A percentile compares a stretch with the other conserved stretches of the same genome.
phyloP scores from a whole-genome alignment of 768 basidiomycete species.

The Macrolepiota albuminosa region DNA sequence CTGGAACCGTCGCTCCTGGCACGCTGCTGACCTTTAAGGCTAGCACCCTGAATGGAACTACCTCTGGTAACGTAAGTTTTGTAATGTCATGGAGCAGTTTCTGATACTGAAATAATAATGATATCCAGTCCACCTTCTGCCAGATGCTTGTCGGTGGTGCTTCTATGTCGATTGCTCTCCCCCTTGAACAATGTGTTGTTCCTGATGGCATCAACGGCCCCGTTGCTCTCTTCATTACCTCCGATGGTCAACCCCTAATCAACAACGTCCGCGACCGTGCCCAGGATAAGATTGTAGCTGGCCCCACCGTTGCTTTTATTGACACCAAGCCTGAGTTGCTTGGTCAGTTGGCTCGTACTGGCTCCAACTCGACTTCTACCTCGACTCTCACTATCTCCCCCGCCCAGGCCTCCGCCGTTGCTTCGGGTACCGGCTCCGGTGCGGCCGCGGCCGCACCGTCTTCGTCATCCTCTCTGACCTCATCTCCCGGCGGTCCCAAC shows the following conservation, averaged over 20 bases:
- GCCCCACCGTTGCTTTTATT: slow-evolving; percentile 66
- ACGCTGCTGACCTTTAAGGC: slow-evolving; percentile 61
- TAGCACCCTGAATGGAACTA: slow-evolving; percentile 46
- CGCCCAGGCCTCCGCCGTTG: slow-evolving; percentile 16
- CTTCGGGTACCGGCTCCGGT: slow-evolving; percentile 29
- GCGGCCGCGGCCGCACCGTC: background rate
- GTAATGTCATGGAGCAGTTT: background rate
- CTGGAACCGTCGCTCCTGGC: slow-evolving; percentile 49
- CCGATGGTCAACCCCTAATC: slow-evolving; percentile 54
- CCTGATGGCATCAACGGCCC: slow-evolving; percentile 69
- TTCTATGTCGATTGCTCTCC: slow-evolving; percentile 50
- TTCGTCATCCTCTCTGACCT: slow-evolving; percentile 6
- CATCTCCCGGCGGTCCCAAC: slow-evolving; percentile 31
- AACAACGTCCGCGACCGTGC: slow-evolving; percentile 58
- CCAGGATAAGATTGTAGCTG: slow-evolving; percentile 55
- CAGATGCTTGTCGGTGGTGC: slow-evolving; percentile 72
- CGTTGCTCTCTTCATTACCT: slow-evolving; percentile 68
- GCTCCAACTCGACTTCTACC: slow-evolving; percentile 7
- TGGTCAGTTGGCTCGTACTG: slow-evolving; percentile 36
- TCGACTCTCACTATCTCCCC: slow-evolving; percentile 18
- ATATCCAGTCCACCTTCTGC: slow-evolving; percentile 51
- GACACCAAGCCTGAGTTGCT: slow-evolving; percentile 54
- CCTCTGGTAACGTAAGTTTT: slow-evolving; percentile 34
- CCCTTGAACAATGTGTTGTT: slow-evolving; percentile 56
- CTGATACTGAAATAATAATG: background rate